These are phyloP conservation scores for Neofusicoccum laricinum DNA, from an alignment of 2,329 filamentous ascomycete species.

Conservation along the genomic window DNA sequence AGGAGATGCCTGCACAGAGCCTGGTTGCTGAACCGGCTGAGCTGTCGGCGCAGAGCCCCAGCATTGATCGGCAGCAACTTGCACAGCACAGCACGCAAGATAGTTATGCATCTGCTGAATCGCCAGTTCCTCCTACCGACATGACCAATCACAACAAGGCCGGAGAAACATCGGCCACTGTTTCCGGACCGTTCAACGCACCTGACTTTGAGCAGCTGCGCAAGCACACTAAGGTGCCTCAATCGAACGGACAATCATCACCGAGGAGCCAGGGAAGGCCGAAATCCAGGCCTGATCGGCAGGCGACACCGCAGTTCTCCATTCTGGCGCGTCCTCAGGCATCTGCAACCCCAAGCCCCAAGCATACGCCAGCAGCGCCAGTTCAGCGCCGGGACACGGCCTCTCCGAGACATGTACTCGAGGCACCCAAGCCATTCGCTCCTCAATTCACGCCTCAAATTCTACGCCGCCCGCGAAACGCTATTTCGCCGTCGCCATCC, in stretches of 20 bases:
- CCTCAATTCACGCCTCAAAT: conserved; percentile 37
- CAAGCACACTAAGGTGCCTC: conserved; percentile 24
- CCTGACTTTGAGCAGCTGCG: conserved; percentile 40
- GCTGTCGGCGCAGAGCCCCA: conserved; percentile 43
- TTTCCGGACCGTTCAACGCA: conserved; percentile 41
- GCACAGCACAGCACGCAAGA: not conserved
- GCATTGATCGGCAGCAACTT: not conserved
- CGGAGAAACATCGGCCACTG: conserved; percentile 31
- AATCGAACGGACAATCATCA: not conserved
- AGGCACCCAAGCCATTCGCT: conserved; percentile 14
- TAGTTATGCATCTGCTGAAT: not conserved
- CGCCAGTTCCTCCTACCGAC: not conserved
- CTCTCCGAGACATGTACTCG: conserved; percentile 19
- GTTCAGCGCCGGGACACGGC: conserved; percentile 28
- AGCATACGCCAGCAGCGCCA: conserved; percentile 25
- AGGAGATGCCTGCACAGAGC: conserved; percentile 19
- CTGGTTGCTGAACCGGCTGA: conserved; percentile 39
- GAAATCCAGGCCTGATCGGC: not conserved
- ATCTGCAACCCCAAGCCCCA: conserved; percentile 12
- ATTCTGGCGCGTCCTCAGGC: conserved; percentile 12
- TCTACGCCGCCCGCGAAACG: conserved; percentile 30
- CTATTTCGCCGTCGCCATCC: conserved; percentile 10
- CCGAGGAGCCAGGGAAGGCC: conserved; percentile 1
- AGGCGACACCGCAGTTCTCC: conserved; percentile 15
- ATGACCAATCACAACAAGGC: conserved; percentile 16